Conservation (phyloP, 345 rosid species). For the Brassica juncea region DNA sequence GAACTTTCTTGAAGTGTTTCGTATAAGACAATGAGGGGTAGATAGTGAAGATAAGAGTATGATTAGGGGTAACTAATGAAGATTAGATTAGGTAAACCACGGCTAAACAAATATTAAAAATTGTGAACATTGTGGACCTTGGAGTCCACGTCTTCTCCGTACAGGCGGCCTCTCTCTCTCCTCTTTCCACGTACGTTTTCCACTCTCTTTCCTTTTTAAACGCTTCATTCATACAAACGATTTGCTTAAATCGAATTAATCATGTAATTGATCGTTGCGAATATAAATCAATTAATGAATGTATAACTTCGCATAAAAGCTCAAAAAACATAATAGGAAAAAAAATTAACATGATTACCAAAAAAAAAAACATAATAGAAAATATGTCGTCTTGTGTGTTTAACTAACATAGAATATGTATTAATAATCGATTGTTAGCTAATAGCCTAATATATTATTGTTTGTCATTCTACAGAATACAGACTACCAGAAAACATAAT, state of each 20-base stretch:
- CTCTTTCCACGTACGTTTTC: constrained; percentile 50
- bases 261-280: background rate
- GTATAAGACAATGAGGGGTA: constrained; percentile 11
- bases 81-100: constrained; percentile 13
- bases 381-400: background rate
- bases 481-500: background rate
- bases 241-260: background rate
- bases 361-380: background rate
- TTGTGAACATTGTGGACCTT: constrained; percentile 27
- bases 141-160: constrained; percentile 51
- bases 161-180: constrained; percentile 39
- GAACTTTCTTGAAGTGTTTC: background rate
- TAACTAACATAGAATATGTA: background rate
- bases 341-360: background rate
- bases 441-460: background rate
- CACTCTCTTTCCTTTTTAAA: constrained; percentile 6
- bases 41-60: constrained; percentile 20
- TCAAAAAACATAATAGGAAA: too few species aligned
- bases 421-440: background rate
- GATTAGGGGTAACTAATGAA: constrained; percentile 30
- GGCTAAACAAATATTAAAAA: background rate
- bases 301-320: background rate
- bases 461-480: background rate
- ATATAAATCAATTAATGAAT: background rate
- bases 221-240: background rate